phyloP scores from a whole-genome alignment of 2,329 filamentous ascomycete genomes.

The Trichocomaceae sp. region DNA sequence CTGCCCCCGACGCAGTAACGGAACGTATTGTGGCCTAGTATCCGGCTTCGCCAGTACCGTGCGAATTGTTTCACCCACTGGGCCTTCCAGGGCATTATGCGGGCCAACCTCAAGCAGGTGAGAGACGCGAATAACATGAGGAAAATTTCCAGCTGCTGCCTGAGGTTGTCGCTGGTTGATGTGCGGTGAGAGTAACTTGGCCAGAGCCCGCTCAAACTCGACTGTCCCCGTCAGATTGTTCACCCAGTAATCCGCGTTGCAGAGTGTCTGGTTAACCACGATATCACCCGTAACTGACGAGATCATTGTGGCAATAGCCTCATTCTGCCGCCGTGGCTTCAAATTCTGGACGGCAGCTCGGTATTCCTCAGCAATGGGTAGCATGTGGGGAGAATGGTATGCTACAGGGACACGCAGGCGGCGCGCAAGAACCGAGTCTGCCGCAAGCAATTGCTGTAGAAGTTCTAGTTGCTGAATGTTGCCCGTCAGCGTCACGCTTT shows the following conservation, averaged over 20 bases:
- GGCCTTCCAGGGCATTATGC: conserved; percentile 25
- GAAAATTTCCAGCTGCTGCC: neutral
- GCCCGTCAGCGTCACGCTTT: conserved; percentile 49
- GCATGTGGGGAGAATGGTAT: conserved; percentile 22
- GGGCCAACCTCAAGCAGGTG: conserved; percentile 25
- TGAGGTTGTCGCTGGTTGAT: neutral
- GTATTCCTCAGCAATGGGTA: conserved; percentile 11
- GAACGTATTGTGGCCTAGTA: neutral
- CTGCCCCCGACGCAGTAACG: neutral
- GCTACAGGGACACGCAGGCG: conserved; percentile 19
- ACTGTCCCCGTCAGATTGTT: conserved; percentile 27
- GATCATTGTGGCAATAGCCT: conserved; percentile 18
- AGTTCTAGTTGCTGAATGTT: conserved; percentile 42
- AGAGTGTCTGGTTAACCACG: conserved; percentile 5
- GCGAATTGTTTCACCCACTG: conserved; percentile 16
- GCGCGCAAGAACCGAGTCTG: conserved; percentile 17
- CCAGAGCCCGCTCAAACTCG: neutral
- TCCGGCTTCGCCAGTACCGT: neutral
- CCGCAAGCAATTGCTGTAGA: conserved; percentile 38
- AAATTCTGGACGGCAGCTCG: neutral
- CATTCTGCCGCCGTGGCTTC: too few relatives aligned
- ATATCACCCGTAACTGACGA: conserved; percentile 20
- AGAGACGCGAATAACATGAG: neutral
- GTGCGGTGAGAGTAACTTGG: neutral
- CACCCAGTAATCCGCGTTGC: conserved; percentile 24